These are phyloP conservation scores for Zoysia matrella DNA, from an alignment of 202 grass and related monocot genomes.

Conservation along the genomic window DNA sequence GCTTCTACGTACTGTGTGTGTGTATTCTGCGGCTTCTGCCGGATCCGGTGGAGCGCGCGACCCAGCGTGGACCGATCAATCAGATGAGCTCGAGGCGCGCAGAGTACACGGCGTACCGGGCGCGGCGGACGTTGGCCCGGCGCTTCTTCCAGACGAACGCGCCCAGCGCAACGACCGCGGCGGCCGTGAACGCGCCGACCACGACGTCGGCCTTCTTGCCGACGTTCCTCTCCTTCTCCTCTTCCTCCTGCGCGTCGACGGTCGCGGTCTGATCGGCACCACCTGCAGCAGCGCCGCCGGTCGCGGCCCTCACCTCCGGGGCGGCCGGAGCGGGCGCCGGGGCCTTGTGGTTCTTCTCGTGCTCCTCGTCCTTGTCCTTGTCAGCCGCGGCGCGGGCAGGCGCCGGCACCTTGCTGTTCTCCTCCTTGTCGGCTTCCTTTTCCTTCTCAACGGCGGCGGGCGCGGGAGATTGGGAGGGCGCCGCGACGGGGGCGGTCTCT, in stretches of 20 bases:
- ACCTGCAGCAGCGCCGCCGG: no score
- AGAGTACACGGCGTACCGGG: constrained; percentile 79
- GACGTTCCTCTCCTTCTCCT: constrained; percentile 36
- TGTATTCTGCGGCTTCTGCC: no score
- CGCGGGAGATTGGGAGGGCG: background rate
- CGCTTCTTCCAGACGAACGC: constrained; percentile 73
- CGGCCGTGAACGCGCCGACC: constrained; percentile 59
- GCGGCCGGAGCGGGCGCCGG: constrained; percentile 44
- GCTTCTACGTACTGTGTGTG: no score
- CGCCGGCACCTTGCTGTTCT: background rate
- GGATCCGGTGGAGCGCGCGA: no score
- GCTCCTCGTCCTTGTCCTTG: no score
- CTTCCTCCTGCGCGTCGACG: background rate
- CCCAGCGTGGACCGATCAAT: no score
- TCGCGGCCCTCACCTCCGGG: constrained; percentile 30
- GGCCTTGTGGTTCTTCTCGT: background rate
- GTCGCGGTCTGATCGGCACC: background rate
- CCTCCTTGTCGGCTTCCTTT: no score
- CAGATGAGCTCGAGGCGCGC: constrained; percentile 30
- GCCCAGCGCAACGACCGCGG: constrained; percentile 57
- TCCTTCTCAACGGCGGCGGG: background rate
- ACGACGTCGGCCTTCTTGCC: constrained; percentile 73
- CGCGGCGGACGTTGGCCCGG: constrained; percentile 72
- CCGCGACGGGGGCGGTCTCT: no score
- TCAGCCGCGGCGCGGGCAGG: constrained; percentile 22